Evolutionary conservation across 441 rosid species (phyloP).

Genomic region (Jatropha multifida): DNA sequence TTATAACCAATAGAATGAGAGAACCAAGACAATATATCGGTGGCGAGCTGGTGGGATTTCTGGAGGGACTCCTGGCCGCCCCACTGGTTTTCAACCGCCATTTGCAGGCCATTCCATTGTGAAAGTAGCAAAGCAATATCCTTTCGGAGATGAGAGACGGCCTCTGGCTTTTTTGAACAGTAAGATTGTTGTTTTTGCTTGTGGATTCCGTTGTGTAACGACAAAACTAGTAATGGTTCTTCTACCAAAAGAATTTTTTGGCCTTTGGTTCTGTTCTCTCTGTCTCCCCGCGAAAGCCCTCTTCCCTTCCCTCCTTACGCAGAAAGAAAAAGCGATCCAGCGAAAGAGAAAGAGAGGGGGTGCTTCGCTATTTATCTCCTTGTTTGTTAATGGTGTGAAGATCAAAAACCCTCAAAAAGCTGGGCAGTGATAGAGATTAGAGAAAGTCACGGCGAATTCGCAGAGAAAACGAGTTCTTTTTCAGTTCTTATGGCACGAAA

Average conservation of each 20-base stretch:
- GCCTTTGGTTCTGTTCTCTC: constrained; percentile 18
- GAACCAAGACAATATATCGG: constrained; percentile 50
- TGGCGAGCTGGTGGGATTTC: constrained; percentile 49
- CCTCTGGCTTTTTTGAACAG: constrained; percentile 19
- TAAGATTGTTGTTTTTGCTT: constrained; percentile 3
- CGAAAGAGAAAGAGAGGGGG: background rate
- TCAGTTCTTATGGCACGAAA: background rate
- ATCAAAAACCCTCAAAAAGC: constrained; percentile 19
- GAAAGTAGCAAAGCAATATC: constrained; percentile 47
- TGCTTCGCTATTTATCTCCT: background rate
- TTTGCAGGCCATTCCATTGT: constrained; percentile 69
- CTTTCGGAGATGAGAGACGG: constrained; percentile 36
- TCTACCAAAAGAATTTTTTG: background rate
- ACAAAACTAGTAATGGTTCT: background rate
- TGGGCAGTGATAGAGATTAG: constrained; percentile 26
- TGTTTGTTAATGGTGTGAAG: background rate
- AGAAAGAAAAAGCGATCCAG: background rate
- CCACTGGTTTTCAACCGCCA: constrained; percentile 75
- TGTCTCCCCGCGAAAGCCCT: constrained; percentile 3
- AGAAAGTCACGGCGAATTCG: constrained; percentile 13
- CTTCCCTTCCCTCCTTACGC: background rate
- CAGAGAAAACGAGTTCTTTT: background rate
- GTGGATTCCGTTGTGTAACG: constrained; percentile 19
- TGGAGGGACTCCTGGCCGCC: constrained; percentile 69
- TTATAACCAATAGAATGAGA: constrained; percentile 49